Evolutionary conservation across 371 early-diverging fungal genomes (phyloP), one percentile per base, ranked within the genome.

Genomic region (Mortierella sp.): DNA sequence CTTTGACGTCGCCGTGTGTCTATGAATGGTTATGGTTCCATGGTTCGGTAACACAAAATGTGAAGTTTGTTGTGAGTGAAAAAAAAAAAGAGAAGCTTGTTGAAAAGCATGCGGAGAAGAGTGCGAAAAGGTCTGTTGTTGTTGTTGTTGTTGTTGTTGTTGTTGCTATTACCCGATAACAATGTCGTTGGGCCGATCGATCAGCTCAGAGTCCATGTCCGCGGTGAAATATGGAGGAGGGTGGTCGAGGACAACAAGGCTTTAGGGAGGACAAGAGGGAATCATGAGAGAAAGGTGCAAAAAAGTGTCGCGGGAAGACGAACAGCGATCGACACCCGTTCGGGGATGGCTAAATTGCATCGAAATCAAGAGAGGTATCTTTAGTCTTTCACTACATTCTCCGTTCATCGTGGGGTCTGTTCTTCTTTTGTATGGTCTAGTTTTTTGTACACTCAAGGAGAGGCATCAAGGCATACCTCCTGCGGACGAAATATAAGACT

Each of bases 121-220:
- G n/a, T 19, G n/a, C 3, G 9, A 24, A 31, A 48, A 31, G 29
- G 22, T 8, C 9, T 0, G 4, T 31, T 34, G 9, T 34, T 39
- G 13, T 39, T 0, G 4, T 31, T 34, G 9, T 34, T 39, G 13
- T 39, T 0, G 4, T 31, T 34, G 9, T 34, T 39, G 13, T 39
- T 0, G 4, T 31, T 34, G 9, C n/a, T 39, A 7, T 39, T 71
- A 71, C 71, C 71, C 64, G 40, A 71, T 34, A 37, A 26, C 26
- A 19, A 45, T 26, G 41, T 71, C 64, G 41, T 71, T 64, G 24
- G 64, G 50, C 34, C 44, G 63, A 13, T 44, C 71, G 4, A 43
- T 13, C 26, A n/a, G 10, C 37, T 43, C 41, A 40, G 72, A 45
- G 29, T 65, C 66, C 73, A 72, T 72, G 34, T 41, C 65, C 29